phyloP scores from a whole-genome alignment of 768 basidiomycete species.

The Termitomyces sp. region DNA sequence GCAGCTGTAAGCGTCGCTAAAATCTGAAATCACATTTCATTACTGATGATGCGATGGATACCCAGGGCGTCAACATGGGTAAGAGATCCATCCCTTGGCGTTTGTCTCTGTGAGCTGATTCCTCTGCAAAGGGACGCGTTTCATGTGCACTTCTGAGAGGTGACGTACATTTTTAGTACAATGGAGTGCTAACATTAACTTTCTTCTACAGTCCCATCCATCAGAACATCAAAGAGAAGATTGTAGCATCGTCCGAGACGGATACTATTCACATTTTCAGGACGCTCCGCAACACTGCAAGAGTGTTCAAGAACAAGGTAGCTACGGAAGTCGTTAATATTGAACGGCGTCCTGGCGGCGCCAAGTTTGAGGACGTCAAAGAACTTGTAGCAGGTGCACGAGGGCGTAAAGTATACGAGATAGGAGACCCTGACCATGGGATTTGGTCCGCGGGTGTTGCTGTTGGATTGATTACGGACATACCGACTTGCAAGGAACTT shows the following conservation, averaged over 20 bases:
- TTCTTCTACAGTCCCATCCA: constrained; percentile 64
- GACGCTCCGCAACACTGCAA: constrained; percentile 74
- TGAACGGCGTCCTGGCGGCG: constrained; percentile 76
- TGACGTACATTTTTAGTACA: constrained; percentile 16
- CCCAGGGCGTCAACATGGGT: constrained; percentile 85
- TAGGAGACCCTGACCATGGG: constrained; percentile 80
- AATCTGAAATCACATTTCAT: background rate
- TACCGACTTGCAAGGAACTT: constrained; percentile 75
- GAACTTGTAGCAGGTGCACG: constrained; percentile 71
- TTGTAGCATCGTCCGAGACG: constrained; percentile 75
- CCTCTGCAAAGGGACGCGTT: constrained; percentile 55
- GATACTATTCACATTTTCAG: constrained; percentile 91
- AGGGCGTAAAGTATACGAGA: constrained; percentile 72
- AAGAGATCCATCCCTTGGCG: constrained; percentile 11
- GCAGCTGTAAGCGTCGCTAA: constrained; percentile 50
- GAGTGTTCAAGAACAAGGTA: constrained; percentile 85
- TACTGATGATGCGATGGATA: background rate
- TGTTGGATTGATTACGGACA: constrained; percentile 74
- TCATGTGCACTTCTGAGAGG: constrained; percentile 90
- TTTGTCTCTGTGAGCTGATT: constrained; percentile 10
- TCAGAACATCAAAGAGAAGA: constrained; percentile 84
- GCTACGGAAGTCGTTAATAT: constrained; percentile 80
- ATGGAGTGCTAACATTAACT: background rate
- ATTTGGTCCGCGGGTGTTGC: constrained; percentile 74
- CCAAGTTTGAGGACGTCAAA: constrained; percentile 80